phyloP scores from a whole-genome alignment of 1,139 yeast genomes.

The Protomyces inundatus region DNA sequence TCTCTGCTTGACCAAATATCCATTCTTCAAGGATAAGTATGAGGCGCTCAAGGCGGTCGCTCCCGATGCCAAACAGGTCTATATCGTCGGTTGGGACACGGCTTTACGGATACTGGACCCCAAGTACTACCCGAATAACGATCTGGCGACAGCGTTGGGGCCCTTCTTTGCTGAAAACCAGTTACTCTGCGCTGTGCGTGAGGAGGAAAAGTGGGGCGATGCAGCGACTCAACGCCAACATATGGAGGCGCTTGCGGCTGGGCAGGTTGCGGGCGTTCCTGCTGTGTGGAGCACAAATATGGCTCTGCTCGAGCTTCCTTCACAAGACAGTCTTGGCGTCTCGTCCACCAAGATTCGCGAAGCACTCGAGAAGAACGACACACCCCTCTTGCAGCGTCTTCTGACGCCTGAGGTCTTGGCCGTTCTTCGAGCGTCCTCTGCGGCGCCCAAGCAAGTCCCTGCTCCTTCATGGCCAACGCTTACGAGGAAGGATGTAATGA shows the following conservation, averaged over 20 bases:
- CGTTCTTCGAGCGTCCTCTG: not conserved
- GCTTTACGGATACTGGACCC: conserved; percentile 20
- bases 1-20: conserved; percentile 19
- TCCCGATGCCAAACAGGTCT: conserved; percentile 12
- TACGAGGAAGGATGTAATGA: conserved; percentile 35
- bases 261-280: conserved; percentile 15
- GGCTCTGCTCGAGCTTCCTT: not conserved
- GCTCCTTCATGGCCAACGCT: conserved; percentile 10
- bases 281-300: conserved; percentile 10
- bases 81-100: conserved; percentile 22
- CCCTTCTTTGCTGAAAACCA: conserved; percentile 12
- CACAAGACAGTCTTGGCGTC: conserved; percentile 10
- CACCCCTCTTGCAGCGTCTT: not conserved
- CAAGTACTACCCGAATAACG: conserved; percentile 19
- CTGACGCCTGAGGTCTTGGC: conserved; percentile 13
- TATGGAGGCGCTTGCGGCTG: conserved; percentile 1
- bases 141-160: conserved; percentile 19
- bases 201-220: conserved; percentile 21
- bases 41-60: not conserved
- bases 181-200: conserved; percentile 16
- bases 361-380: conserved; percentile 2
- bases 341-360: conserved; percentile 15
- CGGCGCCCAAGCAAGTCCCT: not conserved
- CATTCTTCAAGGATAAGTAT: conserved; percentile 15
- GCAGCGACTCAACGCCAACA: conserved; percentile 5